Conservation (phyloP, 306 rosid genomes). For the Benincasa hispida region DNA sequence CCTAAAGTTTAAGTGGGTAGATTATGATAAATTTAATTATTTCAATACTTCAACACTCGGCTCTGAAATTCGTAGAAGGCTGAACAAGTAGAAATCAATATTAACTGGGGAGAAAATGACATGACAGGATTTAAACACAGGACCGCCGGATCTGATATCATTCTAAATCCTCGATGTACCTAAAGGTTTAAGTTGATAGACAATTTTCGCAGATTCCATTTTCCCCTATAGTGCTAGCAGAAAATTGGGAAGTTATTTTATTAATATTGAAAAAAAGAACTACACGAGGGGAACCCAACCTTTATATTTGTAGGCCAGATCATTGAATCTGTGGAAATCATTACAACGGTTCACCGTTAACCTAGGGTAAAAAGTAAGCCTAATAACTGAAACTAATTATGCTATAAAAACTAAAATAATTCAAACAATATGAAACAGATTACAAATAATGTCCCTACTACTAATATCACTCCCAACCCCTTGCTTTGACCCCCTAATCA, state of each 20-base stretch:
- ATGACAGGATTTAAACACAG: no score
- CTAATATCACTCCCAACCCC: neutral
- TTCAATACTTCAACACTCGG: no score
- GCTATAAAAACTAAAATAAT: no score
- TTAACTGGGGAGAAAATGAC: no score
- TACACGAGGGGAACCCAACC: neutral
- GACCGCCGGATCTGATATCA: no score
- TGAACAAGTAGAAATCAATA: no score
- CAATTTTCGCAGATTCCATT: neutral
- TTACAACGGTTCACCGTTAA: neutral
- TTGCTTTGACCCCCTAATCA: neutral
- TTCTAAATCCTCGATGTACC: no score
- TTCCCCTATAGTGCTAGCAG: neutral
- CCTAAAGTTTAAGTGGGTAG: no score
- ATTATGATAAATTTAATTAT: no score
- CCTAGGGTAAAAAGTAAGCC: neutral
- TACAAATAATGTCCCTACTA: neutral
- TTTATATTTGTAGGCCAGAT: neutral
- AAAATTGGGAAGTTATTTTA: neutral
- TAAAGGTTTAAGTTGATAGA: conserved; percentile 12
- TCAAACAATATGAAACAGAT: neutral
- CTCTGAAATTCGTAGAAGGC: no score
- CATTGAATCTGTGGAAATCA: neutral
- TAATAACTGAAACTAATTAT: neutral
- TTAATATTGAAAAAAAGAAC: neutral